Base-by-base conservation (phyloP, 768 basidiomycete species). In the Leccinum uliginosum region DNA sequence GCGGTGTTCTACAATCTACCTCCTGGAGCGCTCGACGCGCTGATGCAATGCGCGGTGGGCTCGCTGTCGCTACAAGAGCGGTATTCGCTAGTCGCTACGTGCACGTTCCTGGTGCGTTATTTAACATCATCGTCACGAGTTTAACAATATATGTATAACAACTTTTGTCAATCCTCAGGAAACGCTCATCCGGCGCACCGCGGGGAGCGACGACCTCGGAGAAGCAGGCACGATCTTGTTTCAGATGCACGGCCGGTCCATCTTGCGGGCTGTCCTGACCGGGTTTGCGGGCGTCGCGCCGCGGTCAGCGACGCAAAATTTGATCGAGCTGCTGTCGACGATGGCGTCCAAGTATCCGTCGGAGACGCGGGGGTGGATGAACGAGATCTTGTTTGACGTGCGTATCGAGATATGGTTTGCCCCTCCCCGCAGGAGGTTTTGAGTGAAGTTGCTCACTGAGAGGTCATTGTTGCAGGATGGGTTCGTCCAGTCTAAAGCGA, bases 211-310 rank as follows among this genome's bases (percentile, higher is more conserved):
- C 44, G 80, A 85, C 27, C 80, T 91, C 11, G 78, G 76, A 2
- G 73, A 80, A 2, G 79, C 84, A 3, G 78, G 83, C 43, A 72
- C 76, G 4, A 75, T 83, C 14, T 67, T 87, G 12, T 74, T 84
- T 38, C 71, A 73, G 23, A 63, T 68, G 32, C 82, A 84, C 50
- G 91, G 90, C n/a, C 80, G 77, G 27, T 63, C 78, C 17, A 82
- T 95, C 56, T 82, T 94, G 71, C 80, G 82, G 15, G 88, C 88
- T 0, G 73, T 94, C 3, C 69, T 98, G 19, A 77, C 79, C 50
- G 93, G 90, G 21, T 91, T 96, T 53, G 94, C 91, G 0, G 86
- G 89, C 12, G 81, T 87, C 3, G 88, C 93, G 2, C 95, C 95
- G 0, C 76, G 93, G 55, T 91, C 91, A 23, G 86, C 83, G 17